Evolutionary conservation across 192 early-diverging fungal species (phyloP).

Genomic region (Backusella sp.): DNA sequence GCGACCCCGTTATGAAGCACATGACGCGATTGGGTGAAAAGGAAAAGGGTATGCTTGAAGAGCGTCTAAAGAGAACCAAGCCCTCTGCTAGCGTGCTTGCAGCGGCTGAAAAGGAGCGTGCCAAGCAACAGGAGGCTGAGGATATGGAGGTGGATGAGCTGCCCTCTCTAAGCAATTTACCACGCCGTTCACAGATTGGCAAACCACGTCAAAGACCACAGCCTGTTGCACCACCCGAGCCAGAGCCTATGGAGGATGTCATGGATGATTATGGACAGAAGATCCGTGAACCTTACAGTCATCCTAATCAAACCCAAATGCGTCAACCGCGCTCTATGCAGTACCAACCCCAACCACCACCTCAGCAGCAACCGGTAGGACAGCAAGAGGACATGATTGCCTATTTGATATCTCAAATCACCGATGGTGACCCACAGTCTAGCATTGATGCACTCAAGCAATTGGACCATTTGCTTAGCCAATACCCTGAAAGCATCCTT

Average conservation of each 20-base stretch:
- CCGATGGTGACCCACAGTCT: slow-evolving; percentile 55
- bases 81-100: slow-evolving; percentile 44
- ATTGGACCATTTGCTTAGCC: slow-evolving; percentile 63
- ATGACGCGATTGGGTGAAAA: slow-evolving; percentile 75
- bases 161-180: slow-evolving; percentile 16
- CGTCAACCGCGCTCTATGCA: slow-evolving; percentile 3
- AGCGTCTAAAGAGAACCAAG: slow-evolving; percentile 62
- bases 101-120: slow-evolving; percentile 25
- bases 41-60: slow-evolving; percentile 79
- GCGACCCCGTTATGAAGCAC: slow-evolving; percentile 72
- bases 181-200: slow-evolving; percentile 15
- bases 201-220: slow-evolving; percentile 24
- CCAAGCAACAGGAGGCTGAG: slow-evolving; percentile 29
- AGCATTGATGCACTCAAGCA: slow-evolving; percentile 77
- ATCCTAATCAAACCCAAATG: slow-evolving; percentile 8
- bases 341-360: slow-evolving; percentile 28
- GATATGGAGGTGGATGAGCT: slow-evolving; percentile 35
- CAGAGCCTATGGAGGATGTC: slow-evolving; percentile 42
- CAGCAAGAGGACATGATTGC: slow-evolving; percentile 59
- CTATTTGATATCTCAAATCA: slow-evolving; percentile 67
- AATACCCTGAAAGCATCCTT: slow-evolving; percentile 48
- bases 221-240: slow-evolving; percentile 28
- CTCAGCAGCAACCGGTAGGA: slow-evolving; percentile 30
- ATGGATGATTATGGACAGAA: slow-evolving; percentile 16
- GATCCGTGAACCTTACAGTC: not conserved